These are phyloP conservation scores for Lichtheimia ornata DNA, from an alignment of 371 early-diverging fungal species.

Conservation along the genomic window DNA sequence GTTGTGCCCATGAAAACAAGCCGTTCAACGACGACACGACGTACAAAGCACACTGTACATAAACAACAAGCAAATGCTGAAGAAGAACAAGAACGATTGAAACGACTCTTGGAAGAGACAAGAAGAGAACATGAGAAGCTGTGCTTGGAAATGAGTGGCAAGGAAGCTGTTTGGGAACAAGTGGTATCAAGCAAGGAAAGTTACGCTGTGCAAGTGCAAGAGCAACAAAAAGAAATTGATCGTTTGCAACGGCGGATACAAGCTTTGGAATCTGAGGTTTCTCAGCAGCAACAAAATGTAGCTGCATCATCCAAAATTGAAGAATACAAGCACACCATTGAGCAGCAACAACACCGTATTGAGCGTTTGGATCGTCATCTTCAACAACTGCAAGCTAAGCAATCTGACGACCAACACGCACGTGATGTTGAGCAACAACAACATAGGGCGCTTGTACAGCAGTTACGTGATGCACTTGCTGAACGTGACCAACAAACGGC, in stretches of 20 bases:
- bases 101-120: conserved; percentile 23
- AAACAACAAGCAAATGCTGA: neutral
- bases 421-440: conserved; percentile 19
- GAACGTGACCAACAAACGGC: conserved; percentile 29
- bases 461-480: conserved; percentile 28
- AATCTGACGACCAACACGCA: conserved; percentile 4
- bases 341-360: conserved; percentile 35
- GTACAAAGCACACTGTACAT: conserved; percentile 10
- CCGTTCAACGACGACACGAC: conserved; percentile 11
- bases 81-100: conserved; percentile 18
- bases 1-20: neutral
- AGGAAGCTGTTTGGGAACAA: conserved; percentile 41
- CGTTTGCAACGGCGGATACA: conserved; percentile 19
- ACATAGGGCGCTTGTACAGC: conserved; percentile 27
- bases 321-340: conserved; percentile 17
- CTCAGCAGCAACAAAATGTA: neutral
- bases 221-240: conserved; percentile 28
- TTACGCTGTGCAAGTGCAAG: conserved; percentile 38
- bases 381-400: conserved; percentile 14
- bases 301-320: neutral
- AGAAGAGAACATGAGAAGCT: conserved; percentile 26
- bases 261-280: conserved; percentile 7
- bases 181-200: conserved; percentile 43
- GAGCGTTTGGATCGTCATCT: conserved; percentile 27
- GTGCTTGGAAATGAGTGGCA: conserved; percentile 27